These are phyloP conservation scores for Buxus sempervirens DNA, from an alignment of 164 flowering plant genomes.

Conservation along the genomic window DNA sequence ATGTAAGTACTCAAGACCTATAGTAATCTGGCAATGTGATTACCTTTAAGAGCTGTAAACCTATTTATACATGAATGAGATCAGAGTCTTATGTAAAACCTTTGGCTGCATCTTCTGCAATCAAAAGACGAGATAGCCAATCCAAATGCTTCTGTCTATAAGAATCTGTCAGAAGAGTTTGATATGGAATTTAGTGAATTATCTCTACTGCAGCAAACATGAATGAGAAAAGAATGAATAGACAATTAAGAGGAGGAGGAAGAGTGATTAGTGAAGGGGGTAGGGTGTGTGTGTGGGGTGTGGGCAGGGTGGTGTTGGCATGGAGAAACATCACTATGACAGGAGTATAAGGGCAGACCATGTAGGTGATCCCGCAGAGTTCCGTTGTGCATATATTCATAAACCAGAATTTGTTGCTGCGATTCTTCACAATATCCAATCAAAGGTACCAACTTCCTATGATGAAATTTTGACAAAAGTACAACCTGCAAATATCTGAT, in stretches of 20 bases:
- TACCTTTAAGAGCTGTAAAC: not conserved
- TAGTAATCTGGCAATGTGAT: slow-evolving; percentile 13
- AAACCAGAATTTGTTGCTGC: slow-evolving; percentile 68
- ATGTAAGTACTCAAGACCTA: slow-evolving; percentile 95
- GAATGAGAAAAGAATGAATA: not conserved
- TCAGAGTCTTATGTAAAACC: slow-evolving; percentile 34
- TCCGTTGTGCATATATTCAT: slow-evolving; percentile 98
- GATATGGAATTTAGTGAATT: slow-evolving; percentile 4
- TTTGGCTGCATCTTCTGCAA: slow-evolving; percentile 97
- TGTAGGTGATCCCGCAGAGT: slow-evolving; percentile 78
- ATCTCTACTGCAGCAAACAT: not conserved
- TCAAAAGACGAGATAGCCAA: slow-evolving; percentile 76
- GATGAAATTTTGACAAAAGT: slow-evolving; percentile 91
- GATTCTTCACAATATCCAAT: slow-evolving; percentile 91
- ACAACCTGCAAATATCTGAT: slow-evolving; percentile 64
- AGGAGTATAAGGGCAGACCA: slow-evolving; percentile 34
- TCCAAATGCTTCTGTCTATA: slow-evolving; percentile 54
- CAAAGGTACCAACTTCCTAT: slow-evolving; percentile 86
- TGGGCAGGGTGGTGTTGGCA: no score
- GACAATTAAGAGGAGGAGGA: no score
- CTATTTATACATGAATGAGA: slow-evolving; percentile 2
- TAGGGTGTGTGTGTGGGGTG: no score
- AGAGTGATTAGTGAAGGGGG: no score
- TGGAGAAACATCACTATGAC: not conserved
- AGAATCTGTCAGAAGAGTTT: slow-evolving; percentile 41